Evolutionary conservation across 129 eudicot genomes (phyloP).

Genomic region (Flaveria linearis): DNA sequence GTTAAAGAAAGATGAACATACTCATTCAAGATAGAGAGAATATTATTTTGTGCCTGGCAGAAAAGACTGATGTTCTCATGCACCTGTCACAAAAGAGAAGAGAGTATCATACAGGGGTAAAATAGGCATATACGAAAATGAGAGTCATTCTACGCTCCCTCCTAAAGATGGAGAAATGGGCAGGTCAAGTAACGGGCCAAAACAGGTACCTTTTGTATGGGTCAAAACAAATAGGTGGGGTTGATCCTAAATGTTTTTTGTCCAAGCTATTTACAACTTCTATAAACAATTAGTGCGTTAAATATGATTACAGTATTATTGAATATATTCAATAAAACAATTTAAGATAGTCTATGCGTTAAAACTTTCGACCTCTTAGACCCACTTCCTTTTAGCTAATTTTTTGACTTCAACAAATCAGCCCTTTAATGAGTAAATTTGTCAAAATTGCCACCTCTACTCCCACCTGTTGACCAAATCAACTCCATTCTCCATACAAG

Average conservation of each 20-base stretch:
- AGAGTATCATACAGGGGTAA: slow-evolving; percentile 13
- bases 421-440: neutral
- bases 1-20: slow-evolving; percentile 37
- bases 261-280: neutral
- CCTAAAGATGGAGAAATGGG: slow-evolving; percentile 3
- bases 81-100: slow-evolving; percentile 46
- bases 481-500: neutral
- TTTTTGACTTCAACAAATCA: neutral
- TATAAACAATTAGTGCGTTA: neutral
- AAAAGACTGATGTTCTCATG: slow-evolving; percentile 82
- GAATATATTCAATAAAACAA: neutral
- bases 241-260: neutral
- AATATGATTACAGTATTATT: neutral
- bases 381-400: slow-evolving; percentile 13
- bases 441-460: slow-evolving; percentile 1
- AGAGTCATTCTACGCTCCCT: neutral
- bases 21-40: slow-evolving; percentile 67
- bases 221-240: neutral
- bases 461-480: neutral
- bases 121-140: neutral
- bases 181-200: neutral
- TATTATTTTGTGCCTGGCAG: slow-evolving; percentile 68
- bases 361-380: neutral
- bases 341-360: neutral
- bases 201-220: neutral